Evolutionary conservation across 306 rosid genomes (phyloP).

Genomic region (Neltuma alba): DNA sequence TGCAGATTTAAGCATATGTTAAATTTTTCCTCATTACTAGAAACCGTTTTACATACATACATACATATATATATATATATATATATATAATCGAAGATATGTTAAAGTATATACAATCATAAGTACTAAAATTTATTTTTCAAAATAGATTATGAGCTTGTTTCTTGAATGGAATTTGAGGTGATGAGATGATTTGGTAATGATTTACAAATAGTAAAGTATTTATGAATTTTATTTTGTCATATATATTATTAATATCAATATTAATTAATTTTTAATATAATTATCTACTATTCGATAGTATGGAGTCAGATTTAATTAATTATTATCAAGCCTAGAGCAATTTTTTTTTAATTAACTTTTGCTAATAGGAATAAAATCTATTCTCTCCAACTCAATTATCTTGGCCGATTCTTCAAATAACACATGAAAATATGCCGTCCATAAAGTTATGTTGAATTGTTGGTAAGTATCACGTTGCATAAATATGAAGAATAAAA

Average conservation of each 20-base stretch:
- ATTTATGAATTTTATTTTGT: no score
- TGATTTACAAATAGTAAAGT: neutral
- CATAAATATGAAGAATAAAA: neutral
- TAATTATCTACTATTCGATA: neutral
- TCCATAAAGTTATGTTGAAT: neutral
- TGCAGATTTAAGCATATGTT: neutral
- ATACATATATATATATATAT: no score
- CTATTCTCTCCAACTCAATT: neutral
- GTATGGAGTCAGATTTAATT: no score
- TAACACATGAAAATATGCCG: neutral
- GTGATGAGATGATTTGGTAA: neutral
- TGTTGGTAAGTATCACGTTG: neutral
- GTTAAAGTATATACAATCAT: neutral
- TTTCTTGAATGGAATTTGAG: neutral
- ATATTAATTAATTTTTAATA: no score
- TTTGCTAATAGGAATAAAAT: no score
- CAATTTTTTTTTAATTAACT: no score
- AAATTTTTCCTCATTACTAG: no score
- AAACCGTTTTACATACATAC: no score
- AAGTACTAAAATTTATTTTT: no score
- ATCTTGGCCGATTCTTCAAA: neutral
- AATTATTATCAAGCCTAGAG: no score
- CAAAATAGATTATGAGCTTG: neutral
- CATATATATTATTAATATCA: no score
- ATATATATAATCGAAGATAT: no score